A percentile compares a stretch with the other conserved stretches of the same genome.
Conservation (phyloP, 1,284 basidiomycete species). For the Leccinum subatratum region DNA sequence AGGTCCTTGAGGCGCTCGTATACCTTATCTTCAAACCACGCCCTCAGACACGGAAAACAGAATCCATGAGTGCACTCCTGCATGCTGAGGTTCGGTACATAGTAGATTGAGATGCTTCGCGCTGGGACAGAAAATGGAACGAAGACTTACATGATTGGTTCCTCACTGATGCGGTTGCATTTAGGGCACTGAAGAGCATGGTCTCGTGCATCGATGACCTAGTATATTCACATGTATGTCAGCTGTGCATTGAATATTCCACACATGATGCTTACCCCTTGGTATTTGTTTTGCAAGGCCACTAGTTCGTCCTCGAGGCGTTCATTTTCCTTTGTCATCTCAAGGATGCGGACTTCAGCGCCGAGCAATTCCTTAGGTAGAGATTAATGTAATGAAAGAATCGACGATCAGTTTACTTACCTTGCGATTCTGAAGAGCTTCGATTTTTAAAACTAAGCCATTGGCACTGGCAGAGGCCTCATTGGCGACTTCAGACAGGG, state of each 20-base stretch:
- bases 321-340: not conserved
- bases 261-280: not conserved
- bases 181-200: not conserved
- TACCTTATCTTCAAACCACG: not conserved
- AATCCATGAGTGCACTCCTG: not conserved
- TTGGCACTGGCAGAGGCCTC: not conserved
- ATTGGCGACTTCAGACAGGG: not conserved
- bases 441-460: not conserved
- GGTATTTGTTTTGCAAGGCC: not conserved
- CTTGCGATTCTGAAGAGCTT: not conserved
- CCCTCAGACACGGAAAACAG: not conserved
- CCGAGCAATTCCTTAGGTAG: not conserved
- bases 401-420: not conserved
- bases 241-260: not conserved
- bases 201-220: not conserved
- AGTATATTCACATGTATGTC: not conserved
- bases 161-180: not conserved
- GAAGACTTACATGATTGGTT: not conserved
- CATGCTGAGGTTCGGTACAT: not conserved
- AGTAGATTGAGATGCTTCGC: not conserved
- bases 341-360: not conserved
- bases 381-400: not conserved
- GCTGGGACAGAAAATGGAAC: not conserved
- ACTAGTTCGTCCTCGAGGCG: not conserved
- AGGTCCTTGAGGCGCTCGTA: not conserved